Evolutionary conservation across 2,329 filamentous ascomycete species (phyloP).

Genomic region (Piedraia hortae): DNA sequence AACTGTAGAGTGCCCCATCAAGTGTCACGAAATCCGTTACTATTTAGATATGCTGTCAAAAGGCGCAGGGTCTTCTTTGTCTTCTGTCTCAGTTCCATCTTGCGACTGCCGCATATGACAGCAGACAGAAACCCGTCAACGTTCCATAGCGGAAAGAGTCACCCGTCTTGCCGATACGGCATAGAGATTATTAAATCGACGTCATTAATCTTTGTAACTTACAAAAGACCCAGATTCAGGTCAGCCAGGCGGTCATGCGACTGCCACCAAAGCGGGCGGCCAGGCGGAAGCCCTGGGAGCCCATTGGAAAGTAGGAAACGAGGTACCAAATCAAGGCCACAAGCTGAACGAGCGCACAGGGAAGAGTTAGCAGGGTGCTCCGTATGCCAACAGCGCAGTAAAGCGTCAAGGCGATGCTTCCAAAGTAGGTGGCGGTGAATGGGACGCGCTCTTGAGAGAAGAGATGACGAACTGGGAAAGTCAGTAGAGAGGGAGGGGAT

Average conservation of each 20-base stretch:
- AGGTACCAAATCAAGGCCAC: constrained; percentile 74
- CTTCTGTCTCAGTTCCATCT: no score
- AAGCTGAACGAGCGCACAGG: constrained; percentile 62
- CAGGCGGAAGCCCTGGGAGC: constrained; percentile 60
- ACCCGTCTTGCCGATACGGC: no score
- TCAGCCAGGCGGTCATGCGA: constrained; percentile 70
- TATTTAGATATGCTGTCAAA: no score
- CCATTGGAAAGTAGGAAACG: constrained; percentile 95
- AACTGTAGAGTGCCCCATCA: no score
- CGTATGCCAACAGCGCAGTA: constrained; percentile 83
- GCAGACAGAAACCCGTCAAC: no score
- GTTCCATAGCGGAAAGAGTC: no score
- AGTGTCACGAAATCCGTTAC: no score
- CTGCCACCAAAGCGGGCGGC: constrained; percentile 66
- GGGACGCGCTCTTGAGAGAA: constrained; percentile 62
- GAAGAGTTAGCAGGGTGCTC: constrained; percentile 57
- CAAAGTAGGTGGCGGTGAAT: constrained; percentile 86
- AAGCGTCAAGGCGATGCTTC: constrained; percentile 65
- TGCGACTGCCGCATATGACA: no score
- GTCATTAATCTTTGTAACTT: no score
- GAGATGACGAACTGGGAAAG: constrained; percentile 39
- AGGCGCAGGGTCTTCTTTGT: no score
- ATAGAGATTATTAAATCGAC: no score
- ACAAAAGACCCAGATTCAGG: no score
- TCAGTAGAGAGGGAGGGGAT: constrained; percentile 2